Evolutionary conservation across 2,329 filamentous ascomycete genomes (phyloP).

Genomic region (Niveomyces coronatus): DNA sequence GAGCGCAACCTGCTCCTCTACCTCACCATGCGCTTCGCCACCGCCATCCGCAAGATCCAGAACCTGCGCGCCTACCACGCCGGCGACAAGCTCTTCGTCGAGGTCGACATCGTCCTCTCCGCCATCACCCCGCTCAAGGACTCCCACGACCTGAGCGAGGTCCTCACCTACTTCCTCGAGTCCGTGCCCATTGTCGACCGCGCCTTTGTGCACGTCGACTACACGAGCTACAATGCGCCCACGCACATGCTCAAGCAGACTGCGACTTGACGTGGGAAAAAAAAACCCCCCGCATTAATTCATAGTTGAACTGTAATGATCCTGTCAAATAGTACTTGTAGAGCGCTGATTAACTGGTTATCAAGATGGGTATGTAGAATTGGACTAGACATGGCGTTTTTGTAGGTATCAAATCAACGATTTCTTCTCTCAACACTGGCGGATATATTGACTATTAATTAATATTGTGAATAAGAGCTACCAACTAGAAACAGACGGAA

Average conservation of each 20-base stretch:
- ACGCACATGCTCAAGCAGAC: slow-evolving; percentile 42
- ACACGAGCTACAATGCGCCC: slow-evolving; percentile 50
- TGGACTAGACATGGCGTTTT: no score
- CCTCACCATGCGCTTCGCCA: slow-evolving; percentile 87
- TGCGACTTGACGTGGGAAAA: neutral
- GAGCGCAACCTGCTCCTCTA: slow-evolving; percentile 81
- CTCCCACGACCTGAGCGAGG: slow-evolving; percentile 69
- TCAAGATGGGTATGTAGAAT: no score
- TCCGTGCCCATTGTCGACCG: slow-evolving; percentile 70
- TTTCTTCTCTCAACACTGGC: neutral
- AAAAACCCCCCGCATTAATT: neutral
- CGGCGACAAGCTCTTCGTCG: slow-evolving; percentile 74
- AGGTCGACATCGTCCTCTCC: slow-evolving; percentile 74
- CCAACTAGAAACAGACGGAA: neutral
- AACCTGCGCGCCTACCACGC: slow-evolving; percentile 77
- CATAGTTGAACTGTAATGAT: no score
- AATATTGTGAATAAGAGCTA: neutral
- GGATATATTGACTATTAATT: neutral
- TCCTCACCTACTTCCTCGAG: slow-evolving; percentile 74
- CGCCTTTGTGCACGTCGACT: slow-evolving; percentile 59
- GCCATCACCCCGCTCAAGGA: slow-evolving; percentile 66
- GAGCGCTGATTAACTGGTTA: neutral
- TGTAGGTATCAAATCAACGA: neutral
- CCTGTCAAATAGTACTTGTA: neutral
- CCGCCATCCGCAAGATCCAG: slow-evolving; percentile 76